A percentile compares a stretch with the other conserved stretches of the same genome.
Conservation (phyloP, 805 yeast species). For the Teunomyces funiuensis region DNA sequence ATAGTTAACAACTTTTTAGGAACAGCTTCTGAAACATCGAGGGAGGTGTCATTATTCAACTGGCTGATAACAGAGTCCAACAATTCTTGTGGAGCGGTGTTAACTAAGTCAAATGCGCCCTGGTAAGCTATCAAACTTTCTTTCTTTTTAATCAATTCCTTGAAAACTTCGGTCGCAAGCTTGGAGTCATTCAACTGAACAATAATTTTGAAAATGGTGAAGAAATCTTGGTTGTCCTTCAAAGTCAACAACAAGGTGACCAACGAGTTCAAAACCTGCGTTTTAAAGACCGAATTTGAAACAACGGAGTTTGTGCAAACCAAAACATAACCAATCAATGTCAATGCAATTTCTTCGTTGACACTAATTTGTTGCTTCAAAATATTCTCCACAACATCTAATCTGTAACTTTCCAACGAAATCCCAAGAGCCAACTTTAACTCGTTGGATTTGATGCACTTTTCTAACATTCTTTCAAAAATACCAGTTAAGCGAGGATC, state of each 20-base stretch:
- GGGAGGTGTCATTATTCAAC: constrained; percentile 30
- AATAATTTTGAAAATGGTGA: constrained; percentile 78
- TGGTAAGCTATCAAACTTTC: constrained; percentile 73
- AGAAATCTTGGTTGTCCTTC: constrained; percentile 66
- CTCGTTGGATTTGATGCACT: constrained; percentile 73
- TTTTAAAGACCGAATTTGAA: constrained; percentile 64
- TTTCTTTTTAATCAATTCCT: constrained; percentile 52
- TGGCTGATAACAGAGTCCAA: constrained; percentile 54
- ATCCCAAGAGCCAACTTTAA: constrained; percentile 84
- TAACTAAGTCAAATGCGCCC: constrained; percentile 92
- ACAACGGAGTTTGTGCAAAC: constrained; percentile 70
- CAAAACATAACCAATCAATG: constrained; percentile 70
- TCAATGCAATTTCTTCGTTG: constrained; percentile 53
- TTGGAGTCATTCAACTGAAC: constrained; percentile 80
- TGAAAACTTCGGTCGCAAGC: constrained; percentile 69
- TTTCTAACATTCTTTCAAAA: constrained; percentile 83
- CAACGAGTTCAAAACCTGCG: constrained; percentile 59
- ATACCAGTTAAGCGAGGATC: constrained; percentile 65
- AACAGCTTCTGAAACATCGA: constrained; percentile 22
- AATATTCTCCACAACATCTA: constrained; percentile 71
- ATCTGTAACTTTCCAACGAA: constrained; percentile 81
- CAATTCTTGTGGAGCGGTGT: constrained; percentile 87
- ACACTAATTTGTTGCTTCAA: constrained; percentile 40
- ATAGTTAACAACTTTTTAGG: constrained; percentile 58
- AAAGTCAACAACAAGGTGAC: constrained; percentile 59